These are phyloP conservation scores for Bryopsis sp. DNA, from an alignment of 139 green algal species.

Conservation along the genomic window DNA sequence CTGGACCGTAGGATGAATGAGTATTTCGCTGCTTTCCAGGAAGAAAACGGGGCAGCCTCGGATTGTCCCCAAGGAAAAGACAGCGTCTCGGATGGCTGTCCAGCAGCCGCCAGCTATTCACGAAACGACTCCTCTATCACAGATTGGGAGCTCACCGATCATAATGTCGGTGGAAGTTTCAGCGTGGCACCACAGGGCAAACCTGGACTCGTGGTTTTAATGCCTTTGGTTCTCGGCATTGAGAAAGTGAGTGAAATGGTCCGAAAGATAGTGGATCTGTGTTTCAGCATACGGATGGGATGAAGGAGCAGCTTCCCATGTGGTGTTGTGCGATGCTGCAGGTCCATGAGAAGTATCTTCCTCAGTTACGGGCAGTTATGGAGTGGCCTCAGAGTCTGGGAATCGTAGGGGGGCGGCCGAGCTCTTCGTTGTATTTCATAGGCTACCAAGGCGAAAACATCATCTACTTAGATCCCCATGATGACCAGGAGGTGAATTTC, in stretches of 20 bases:
- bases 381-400: slow-evolving; percentile 69
- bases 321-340: too few species aligned
- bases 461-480: slow-evolving; percentile 78
- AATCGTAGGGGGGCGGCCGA: slow-evolving; percentile 78
- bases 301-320: too few species aligned
- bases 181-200: not conserved
- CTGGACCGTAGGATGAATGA: slow-evolving; percentile 4
- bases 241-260: slow-evolving; percentile 45
- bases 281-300: too few species aligned
- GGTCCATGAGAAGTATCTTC: slow-evolving; percentile 65
- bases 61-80: not conserved
- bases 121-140: too few species aligned
- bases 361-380: slow-evolving; percentile 66
- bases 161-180: too few species aligned
- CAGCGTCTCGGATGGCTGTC: not conserved
- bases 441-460: slow-evolving; percentile 55
- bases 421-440: slow-evolving; percentile 76
- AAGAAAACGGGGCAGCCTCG: not conserved
- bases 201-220: slow-evolving; percentile 54
- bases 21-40: not conserved
- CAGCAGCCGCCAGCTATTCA: not conserved
- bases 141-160: too few species aligned
- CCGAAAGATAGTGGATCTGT: not conserved
- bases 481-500: slow-evolving; percentile 43
- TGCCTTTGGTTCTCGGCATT: slow-evolving; percentile 74